Evolutionary conservation across 139 green algal species (phyloP), one percentile per base, ranked within the genome.

Genomic region (Haematococcus lacustris): DNA sequence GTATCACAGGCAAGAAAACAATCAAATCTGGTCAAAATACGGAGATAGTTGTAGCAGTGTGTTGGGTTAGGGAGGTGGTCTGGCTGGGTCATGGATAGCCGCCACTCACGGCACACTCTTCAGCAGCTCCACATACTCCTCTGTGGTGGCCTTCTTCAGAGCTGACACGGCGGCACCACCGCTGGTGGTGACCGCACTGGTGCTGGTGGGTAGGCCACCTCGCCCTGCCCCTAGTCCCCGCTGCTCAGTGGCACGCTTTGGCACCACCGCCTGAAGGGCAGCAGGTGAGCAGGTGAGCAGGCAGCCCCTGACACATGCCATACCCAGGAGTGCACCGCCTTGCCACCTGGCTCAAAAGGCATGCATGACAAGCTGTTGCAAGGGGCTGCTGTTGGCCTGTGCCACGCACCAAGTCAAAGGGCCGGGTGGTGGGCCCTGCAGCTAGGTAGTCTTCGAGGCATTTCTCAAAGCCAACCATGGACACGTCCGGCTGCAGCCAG

Each of bases 391-490:
- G n/a, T n/a, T n/a, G n/a, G n/a, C n/a, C n/a, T n/a, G 43, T 57
- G 13, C 47, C 13, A 73, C 76, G 4, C 63, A 93, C 84, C 78
- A 97, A 66, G 77, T 96, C 88, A 72, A 97, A 97, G 1, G 90
- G 71, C 71, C 78, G 68, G 32, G 86, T 77, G 0, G 82, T 89
- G 61, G 80, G 51, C 6, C 78, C 83, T 17, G 78, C 71, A 13
- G 71, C 78, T 75, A 98, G 74, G 84, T 98, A 98, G 0, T 78
- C 75, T 28, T 78, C 37, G 69, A 98, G 85, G n/a, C 73, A 69
- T 9, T 71, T 73, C 85, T 98, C 93, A 71, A 98, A 80, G 13
- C 86, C 91, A 59, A 77, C 71, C 51, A 94, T 59, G 17, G 88
- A 89, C 39, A 95, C 74, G 60, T 91, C 79, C 68, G 88, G 84